Base-by-base conservation (phyloP, 1,139 yeast genomes). In the Candida sp. region DNA sequence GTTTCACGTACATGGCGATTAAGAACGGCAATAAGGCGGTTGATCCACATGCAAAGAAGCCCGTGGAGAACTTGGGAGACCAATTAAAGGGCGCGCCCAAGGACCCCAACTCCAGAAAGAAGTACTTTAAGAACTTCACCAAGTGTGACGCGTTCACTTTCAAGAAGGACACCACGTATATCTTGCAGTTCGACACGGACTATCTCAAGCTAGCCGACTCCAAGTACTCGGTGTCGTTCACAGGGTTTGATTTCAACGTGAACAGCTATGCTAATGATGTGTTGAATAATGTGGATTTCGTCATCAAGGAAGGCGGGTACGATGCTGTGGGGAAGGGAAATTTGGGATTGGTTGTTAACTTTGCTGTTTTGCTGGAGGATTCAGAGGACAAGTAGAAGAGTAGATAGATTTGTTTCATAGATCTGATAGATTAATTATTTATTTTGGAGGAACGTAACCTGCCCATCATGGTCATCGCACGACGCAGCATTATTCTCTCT, bases 281-380 rank as follows among this genome's bases (percentile, higher is more conserved):
- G 8, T 63, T 78, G 51, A 63, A 77, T 57, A 77, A 76, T 54
- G 75, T 77, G 61, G 77, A 78, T 54, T 78, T 79, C 79, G 67
- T 72, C 4, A 58, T 78, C 44, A 77, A 77, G 58, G 59, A 63
- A 42, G 72, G 73, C 3, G 80, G 80, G 1, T 61, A 57, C 48
- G 77, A 72, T 5, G 77, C 75, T 1, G 77, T 73, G 3, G 74
- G 70, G 3, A 54, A 56, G 11, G 81, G 81, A 0, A 58, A 54
- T 6, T 53, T 67, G 28, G 81, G 80, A 0, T 62, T 77, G 54
- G 69, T 75, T 2, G 61, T 77, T 31, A 77, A 77, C 50, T 77
- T 77, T 58, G 67, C 75, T 3, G 61, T 77, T 46, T 54, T 67
- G 12, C 72, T 75, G 42, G 81, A 77, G 54, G 62, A 57, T 7